phyloP scores from a whole-genome alignment of 1,139 yeast genomes.

The Zhuliangozyma parablackwelliae region DNA sequence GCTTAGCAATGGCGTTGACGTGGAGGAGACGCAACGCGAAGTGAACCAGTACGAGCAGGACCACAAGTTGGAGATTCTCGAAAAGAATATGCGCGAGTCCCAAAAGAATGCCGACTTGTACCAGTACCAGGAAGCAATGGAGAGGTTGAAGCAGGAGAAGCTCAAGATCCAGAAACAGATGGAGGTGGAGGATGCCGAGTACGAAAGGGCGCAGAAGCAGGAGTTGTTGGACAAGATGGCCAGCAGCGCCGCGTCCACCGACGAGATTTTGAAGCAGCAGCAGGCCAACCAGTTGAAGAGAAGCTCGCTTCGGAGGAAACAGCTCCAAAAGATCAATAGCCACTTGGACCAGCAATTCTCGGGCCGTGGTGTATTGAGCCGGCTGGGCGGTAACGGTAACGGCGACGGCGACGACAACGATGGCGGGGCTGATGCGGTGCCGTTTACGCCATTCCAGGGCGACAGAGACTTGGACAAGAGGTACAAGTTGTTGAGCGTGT shows the following conservation, averaged over 20 bases:
- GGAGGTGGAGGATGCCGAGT: conserved; percentile 60
- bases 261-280: conserved; percentile 45
- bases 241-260: conserved; percentile 46
- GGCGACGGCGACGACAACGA: conserved; percentile 16
- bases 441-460: conserved; percentile 93
- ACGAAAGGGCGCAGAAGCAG: conserved; percentile 54
- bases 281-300: conserved; percentile 42
- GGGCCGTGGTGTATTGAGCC: conserved; percentile 2
- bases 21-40: conserved; percentile 66
- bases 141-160: conserved; percentile 56
- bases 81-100: conserved; percentile 57
- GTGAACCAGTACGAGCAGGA: conserved; percentile 69
- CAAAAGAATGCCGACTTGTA: conserved; percentile 64
- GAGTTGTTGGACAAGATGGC: conserved; percentile 72
- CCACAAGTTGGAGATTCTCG: conserved; percentile 71
- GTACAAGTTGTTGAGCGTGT: conserved; percentile 27
- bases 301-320: conserved; percentile 55
- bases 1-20: conserved; percentile 64
- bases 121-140: conserved; percentile 55
- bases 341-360: conserved; percentile 42
- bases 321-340: conserved; percentile 59
- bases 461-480: conserved; percentile 58
- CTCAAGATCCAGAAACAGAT: conserved; percentile 62
- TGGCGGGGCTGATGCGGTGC: conserved; percentile 39
- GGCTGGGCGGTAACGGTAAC: conserved; percentile 12